A percentile compares a stretch with the other conserved stretches of the same genome.
phyloP scores from a whole-genome alignment of 1,139 yeast species.

The Waltiozyma solani region DNA sequence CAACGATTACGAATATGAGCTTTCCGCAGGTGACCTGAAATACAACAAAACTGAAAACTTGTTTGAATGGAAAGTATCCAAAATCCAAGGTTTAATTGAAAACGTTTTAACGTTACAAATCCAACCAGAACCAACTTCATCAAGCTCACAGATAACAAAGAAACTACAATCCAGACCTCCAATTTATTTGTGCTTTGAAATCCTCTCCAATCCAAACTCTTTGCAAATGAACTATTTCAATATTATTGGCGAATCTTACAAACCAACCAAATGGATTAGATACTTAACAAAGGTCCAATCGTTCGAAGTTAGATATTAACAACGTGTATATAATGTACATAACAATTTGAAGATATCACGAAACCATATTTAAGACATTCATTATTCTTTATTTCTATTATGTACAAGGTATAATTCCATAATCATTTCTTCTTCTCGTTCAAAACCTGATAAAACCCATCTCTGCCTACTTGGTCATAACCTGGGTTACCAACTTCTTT shows the following conservation, averaged over 20 bases:
- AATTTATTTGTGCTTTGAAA: slow-evolving; percentile 54
- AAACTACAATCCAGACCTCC: slow-evolving; percentile 54
- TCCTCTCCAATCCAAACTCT: slow-evolving; percentile 77
- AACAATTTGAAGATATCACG: too few relatives aligned
- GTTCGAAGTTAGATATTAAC: slow-evolving; percentile 66
- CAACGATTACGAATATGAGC: slow-evolving; percentile 42
- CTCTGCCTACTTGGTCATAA: neutral
- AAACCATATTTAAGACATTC: too few relatives aligned
- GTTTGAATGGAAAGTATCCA: slow-evolving; percentile 61
- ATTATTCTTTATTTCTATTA: too few relatives aligned
- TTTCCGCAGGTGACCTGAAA: slow-evolving; percentile 60
- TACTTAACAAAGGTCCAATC: slow-evolving; percentile 69
- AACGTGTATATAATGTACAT: too few relatives aligned
- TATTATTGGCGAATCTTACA: slow-evolving; percentile 56
- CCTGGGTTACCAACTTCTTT: neutral
- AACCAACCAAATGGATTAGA: slow-evolving; percentile 81
- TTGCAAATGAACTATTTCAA: slow-evolving; percentile 63
- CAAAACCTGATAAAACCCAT: neutral
- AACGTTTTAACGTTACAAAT: slow-evolving; percentile 24
- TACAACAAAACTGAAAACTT: slow-evolving; percentile 38
- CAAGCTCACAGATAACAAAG: slow-evolving; percentile 27
- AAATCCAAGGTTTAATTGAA: slow-evolving; percentile 61
- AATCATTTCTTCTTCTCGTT: neutral
- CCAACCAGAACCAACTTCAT: slow-evolving; percentile 18
- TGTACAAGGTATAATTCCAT: too few relatives aligned